phyloP scores from a whole-genome alignment of 495 filamentous ascomycete species.

The Aspergillus avenaceus region DNA sequence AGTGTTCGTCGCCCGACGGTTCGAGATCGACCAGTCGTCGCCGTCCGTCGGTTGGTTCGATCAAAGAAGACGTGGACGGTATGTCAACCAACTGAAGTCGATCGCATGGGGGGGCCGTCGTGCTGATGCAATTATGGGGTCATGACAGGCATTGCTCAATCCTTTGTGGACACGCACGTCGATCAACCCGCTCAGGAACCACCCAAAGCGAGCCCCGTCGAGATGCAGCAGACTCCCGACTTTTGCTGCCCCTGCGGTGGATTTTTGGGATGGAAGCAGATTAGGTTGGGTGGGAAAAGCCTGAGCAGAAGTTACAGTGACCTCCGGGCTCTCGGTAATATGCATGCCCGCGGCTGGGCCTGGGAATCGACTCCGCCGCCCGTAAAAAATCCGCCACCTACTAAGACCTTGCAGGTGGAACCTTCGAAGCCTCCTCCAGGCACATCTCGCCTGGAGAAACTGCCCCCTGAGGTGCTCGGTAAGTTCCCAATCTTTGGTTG shows the following conservation, averaged over 20 bases:
- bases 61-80: slow-evolving; percentile 47
- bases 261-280: slow-evolving; percentile 70
- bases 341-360: slow-evolving; percentile 48
- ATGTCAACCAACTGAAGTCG: slow-evolving; percentile 8
- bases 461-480: slow-evolving; percentile 72
- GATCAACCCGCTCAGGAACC: slow-evolving; percentile 49
- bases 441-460: slow-evolving; percentile 53
- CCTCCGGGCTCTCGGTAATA: slow-evolving; percentile 50
- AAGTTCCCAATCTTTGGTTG: slow-evolving; percentile 27
- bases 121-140: slow-evolving; percentile 7
- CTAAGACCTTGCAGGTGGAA: slow-evolving; percentile 23
- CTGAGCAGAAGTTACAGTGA: slow-evolving; percentile 72
- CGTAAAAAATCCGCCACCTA: slow-evolving; percentile 13
- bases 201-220: slow-evolving; percentile 35
- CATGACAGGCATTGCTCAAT: slow-evolving; percentile 59
- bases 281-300: slow-evolving; percentile 59
- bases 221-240: slow-evolving; percentile 46
- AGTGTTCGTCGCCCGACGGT: slow-evolving; percentile 35
- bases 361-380: slow-evolving; percentile 42
- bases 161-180: slow-evolving; percentile 63
- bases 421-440: slow-evolving; percentile 26
- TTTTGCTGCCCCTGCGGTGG: slow-evolving; percentile 70
- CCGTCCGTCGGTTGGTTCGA: slow-evolving; percentile 41
- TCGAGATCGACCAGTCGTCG: slow-evolving; percentile 41
- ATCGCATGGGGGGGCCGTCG: background rate